These are phyloP conservation scores for Macrophomina phaseolina DNA, from an alignment of 2,329 filamentous ascomycete species.

Conservation along the genomic window DNA sequence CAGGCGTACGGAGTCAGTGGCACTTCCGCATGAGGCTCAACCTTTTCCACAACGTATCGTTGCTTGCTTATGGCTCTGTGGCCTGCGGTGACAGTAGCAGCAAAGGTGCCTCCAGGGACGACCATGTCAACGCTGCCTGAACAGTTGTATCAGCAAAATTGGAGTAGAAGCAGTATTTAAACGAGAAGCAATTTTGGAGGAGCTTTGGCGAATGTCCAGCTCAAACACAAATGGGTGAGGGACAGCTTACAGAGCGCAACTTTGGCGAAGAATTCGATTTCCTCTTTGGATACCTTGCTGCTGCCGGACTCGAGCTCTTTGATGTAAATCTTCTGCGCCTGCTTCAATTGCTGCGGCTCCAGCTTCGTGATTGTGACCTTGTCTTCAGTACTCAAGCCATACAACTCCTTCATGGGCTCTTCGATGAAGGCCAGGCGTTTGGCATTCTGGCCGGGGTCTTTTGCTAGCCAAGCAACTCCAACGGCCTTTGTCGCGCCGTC, in stretches of 20 bases:
- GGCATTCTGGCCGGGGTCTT: constrained; percentile 47
- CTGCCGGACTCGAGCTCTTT: constrained; percentile 32
- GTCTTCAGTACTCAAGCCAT: constrained; percentile 74
- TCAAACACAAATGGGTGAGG: not conserved
- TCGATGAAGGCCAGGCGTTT: constrained; percentile 64
- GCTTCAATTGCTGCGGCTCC: constrained; percentile 41
- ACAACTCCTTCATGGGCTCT: constrained; percentile 73
- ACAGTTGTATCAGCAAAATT: constrained; percentile 5
- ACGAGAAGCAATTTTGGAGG: no score
- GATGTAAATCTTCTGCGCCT: constrained; percentile 40
- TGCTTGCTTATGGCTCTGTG: constrained; percentile 62
- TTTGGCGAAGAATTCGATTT: constrained; percentile 38
- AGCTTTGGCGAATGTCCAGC: no score
- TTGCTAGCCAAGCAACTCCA: constrained; percentile 68
- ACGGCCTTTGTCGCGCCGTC: constrained; percentile 52
- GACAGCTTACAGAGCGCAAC: constrained; percentile 39
- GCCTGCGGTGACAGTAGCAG: constrained; percentile 41
- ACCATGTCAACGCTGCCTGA: constrained; percentile 70
- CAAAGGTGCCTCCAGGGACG: constrained; percentile 72
- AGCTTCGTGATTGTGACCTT: constrained; percentile 65
- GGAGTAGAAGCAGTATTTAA: no score
- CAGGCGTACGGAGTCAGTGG: constrained; percentile 38
- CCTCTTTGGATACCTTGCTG: constrained; percentile 33
- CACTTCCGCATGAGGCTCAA: constrained; percentile 50
- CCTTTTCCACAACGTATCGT: constrained; percentile 65